Evolutionary conservation across 192 early-diverging fungal genomes (phyloP).

Genomic region (Phlyctochytrium planicorne): DNA sequence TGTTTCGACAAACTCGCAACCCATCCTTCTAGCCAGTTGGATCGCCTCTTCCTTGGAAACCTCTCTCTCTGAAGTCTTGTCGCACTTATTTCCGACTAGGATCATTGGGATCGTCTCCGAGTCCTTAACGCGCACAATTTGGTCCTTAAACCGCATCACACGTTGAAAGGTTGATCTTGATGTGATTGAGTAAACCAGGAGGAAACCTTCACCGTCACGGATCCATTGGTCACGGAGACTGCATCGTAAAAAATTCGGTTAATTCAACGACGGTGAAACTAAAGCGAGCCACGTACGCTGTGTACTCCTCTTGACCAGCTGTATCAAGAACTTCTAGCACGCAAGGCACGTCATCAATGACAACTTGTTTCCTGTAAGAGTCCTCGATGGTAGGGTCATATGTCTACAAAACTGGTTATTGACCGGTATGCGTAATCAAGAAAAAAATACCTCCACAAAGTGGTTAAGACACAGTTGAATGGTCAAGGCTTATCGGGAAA

Average conservation of each 20-base stretch:
- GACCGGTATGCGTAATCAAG: background rate
- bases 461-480: conserved; percentile 54
- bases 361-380: conserved; percentile 96
- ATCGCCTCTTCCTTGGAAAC: conserved; percentile 80
- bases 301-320: conserved; percentile 95
- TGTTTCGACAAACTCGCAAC: conserved; percentile 87
- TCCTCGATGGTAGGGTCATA: conserved; percentile 99
- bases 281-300: conserved; percentile 45
- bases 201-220: conserved; percentile 92
- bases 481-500: conserved; percentile 32
- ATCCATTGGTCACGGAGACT: conserved; percentile 93
- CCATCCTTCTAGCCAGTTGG: conserved; percentile 68
- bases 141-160: conserved; percentile 86
- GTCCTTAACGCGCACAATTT: conserved; percentile 96
- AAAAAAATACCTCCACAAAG: conserved; percentile 37
- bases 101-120: conserved; percentile 80
- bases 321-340: conserved; percentile 94
- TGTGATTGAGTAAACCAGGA: conserved; percentile 91
- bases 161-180: conserved; percentile 90
- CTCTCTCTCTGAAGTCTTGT: conserved; percentile 78
- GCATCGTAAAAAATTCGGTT: conserved; percentile 1
- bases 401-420: conserved; percentile 25
- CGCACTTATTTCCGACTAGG: conserved; percentile 92
- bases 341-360: conserved; percentile 84
- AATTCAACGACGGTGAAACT: background rate